Base-by-base conservation (phyloP, 2,329 filamentous ascomycete species). In the Aspergillaceae sp. region DNA sequence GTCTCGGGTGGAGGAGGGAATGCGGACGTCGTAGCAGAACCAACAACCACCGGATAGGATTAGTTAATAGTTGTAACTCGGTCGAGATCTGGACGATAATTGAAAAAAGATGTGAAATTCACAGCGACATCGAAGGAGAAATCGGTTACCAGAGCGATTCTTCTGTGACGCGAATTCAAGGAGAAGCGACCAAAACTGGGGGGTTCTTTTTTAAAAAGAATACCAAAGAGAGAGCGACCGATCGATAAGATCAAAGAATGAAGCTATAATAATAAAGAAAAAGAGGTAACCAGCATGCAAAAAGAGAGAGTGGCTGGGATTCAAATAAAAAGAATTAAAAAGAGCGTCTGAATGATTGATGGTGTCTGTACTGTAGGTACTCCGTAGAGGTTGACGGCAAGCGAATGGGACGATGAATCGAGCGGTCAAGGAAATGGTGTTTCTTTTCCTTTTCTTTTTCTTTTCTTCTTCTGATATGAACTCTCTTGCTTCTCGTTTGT, bases 371-470 rank as follows among this genome's bases (percentile, higher is more conserved):
- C 7, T 11, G 35, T 37, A 46, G 41, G 19, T 19, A 19, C 19
- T 49, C 43, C 45, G 44, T 47, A 50, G 41, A 34, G 51, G 48
- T 45, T 51, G 38, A 43, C 45, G 30, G 43, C 49, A 54, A 63
- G 56, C 54, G 62, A 65, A 55, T 44, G 62, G 51, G 56, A 55
- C 48, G 62, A 60, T 60, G 54, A 64, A 60, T 60, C 50, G 54
- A 55, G 56, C 45, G 48, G 52, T 51, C 45, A 44, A 46, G 48
- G 8, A 19, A 38, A 36, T 8, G 9, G 36, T 5, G 44, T 26
- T 8, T 8, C 7, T 28, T 4, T 7, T 26, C 8, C 11, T 38
- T 26, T 38, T 38, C 36, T 38, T 38, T 32, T 36, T 8, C 26
- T 38, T 38, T 26, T 38, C 27, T 27, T 38, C 19, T 38, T 38